Base-by-base conservation (phyloP, 352 stramenopile species). In the Pythium oligandrum region DNA sequence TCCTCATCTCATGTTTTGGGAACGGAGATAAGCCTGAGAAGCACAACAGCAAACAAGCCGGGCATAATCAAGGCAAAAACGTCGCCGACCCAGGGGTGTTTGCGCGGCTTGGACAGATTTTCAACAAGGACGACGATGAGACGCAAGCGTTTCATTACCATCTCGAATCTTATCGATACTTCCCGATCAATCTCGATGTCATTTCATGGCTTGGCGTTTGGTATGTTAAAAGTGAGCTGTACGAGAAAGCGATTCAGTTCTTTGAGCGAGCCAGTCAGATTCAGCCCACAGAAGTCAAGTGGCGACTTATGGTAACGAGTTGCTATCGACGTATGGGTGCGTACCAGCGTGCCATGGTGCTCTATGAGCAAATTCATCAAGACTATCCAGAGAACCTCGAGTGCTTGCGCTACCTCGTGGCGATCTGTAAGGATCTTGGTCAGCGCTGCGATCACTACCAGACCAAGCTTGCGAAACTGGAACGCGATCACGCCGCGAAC, bases 211-310 rank as follows among this genome's bases (percentile, higher is more conserved):
- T 99, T 40, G 95, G 93, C 12, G 89, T 98, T 12, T 98, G 93
- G 93, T 98, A 97, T 60, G 93, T 98, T 55, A 98, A 98, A 67
- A 92, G 87, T 37, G 93, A 98, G 60, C 76, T 98, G 62, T 98
- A 98, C 64, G 94, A 98, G 61, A 98, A 97, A 64, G 93, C 90
- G 7, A 97, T 98, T 46, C 75, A 95, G 46, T 99, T 98, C 66
- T 99, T 99, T 53, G 82, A 98, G 61, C 79, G 91, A 31, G 96
- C 96, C 51, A 86, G 87, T 42, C 79, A 98, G 55, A 96, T 98
- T 47, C 86, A 98, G 54, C 94, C 95, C 10, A 92, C 75, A 31
- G 95, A 98, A 58, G 88, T 98, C 50, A 98, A 98, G 61, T 99
- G 95, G 95, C 70, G 87, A 7, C 83, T 99, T 52, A 98, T 98